Conservation (phyloP, 2,329 filamentous ascomycete genomes). For the Bipolaris cookei region DNA sequence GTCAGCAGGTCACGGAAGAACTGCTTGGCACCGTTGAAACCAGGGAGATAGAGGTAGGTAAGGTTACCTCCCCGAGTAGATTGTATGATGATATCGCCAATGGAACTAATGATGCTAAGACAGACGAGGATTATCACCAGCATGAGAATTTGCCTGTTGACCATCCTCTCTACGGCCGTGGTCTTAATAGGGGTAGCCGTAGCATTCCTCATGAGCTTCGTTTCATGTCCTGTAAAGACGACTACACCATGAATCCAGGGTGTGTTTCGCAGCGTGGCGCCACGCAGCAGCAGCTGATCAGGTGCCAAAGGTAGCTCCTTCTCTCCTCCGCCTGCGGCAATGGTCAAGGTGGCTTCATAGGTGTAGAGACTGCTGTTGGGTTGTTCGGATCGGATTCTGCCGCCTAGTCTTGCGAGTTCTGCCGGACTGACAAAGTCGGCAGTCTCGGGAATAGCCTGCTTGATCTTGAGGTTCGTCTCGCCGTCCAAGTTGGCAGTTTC, state of each 20-base stretch:
- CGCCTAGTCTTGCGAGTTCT: conserved; percentile 84
- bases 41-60: conserved; percentile 70
- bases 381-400: conserved; percentile 90
- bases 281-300: conserved; percentile 90
- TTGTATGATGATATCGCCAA: conserved; percentile 85
- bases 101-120: conserved; percentile 87
- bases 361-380: conserved; percentile 98
- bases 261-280: conserved; percentile 92
- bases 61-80: conserved; percentile 67
- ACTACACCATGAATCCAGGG: conserved; percentile 97
- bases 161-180: conserved; percentile 90
- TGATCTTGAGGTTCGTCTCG: conserved; percentile 98
- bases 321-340: conserved; percentile 88
- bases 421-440: conserved; percentile 82
- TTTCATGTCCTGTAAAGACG: conserved; percentile 97
- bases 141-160: conserved; percentile 92
- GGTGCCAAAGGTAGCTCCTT: conserved; percentile 89
- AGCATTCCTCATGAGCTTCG: conserved; percentile 98
- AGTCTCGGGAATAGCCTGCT: conserved; percentile 94
- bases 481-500: conserved; percentile 98
- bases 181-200: conserved; percentile 97
- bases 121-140: conserved; percentile 82
- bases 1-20: conserved; percentile 96
- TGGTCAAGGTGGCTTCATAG: conserved; percentile 93
- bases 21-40: conserved; percentile 71